phyloP scores from a whole-genome alignment of 208 protist genomes.

The Acanthamoeba sp. region DNA sequence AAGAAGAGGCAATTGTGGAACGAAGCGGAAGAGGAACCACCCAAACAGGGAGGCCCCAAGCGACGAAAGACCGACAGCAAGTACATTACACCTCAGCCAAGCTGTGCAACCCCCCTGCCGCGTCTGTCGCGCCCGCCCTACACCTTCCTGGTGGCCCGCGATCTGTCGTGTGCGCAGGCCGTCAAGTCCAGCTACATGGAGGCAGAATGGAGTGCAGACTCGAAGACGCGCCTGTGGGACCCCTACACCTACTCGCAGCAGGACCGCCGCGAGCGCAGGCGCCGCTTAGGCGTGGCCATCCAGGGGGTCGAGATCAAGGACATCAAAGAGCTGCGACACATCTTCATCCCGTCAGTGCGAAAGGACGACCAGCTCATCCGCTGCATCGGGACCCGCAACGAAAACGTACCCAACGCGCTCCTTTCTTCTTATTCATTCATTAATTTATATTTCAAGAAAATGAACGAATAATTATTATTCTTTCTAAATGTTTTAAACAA shows the following conservation, averaged over 20 bases:
- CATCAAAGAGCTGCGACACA: not conserved
- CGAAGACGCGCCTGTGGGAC: constrained; percentile 11
- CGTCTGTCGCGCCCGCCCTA: not conserved
- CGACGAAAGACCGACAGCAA: not conserved
- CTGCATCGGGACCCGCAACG: not conserved
- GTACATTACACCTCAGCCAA: not conserved
- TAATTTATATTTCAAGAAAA: too few species aligned
- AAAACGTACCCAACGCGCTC: not conserved
- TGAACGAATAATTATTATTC: too few species aligned
- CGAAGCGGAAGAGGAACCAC: not conserved
- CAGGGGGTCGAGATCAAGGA: not conserved
- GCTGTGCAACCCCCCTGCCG: not conserved
- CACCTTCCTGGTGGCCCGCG: not conserved
- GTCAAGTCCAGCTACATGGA: not conserved
- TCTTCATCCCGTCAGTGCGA: constrained; percentile 16
- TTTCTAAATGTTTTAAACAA: too few species aligned
- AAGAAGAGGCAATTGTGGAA: not conserved
- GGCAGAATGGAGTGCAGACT: not conserved
- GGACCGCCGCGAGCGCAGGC: not conserved
- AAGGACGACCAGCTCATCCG: constrained; percentile 57
- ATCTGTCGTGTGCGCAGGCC: not conserved
- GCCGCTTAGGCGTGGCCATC: not conserved
- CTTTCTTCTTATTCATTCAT: not conserved
- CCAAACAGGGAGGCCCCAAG: not conserved
- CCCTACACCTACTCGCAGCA: not conserved